Conservation (phyloP, 495 filamentous ascomycete genomes). For the Xylaria longipes region DNA sequence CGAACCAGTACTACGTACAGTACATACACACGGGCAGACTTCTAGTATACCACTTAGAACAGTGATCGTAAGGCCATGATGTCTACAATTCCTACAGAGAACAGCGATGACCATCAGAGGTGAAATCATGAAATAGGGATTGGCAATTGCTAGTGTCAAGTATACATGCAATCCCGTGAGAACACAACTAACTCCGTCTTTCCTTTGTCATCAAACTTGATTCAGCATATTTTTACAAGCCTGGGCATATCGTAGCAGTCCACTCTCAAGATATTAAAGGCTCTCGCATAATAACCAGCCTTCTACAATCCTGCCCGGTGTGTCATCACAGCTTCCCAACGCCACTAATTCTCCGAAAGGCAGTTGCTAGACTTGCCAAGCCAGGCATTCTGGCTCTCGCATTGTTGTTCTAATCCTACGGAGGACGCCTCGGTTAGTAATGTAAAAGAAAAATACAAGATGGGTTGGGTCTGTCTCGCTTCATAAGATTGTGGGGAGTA, state of each 20-base stretch:
- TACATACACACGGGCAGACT: neutral
- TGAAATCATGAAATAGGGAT: neutral
- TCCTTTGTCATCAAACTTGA: constrained; percentile 11
- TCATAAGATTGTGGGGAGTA: neutral
- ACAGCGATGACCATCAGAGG: neutral
- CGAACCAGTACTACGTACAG: neutral
- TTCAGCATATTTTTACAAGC: constrained; percentile 18
- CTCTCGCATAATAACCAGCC: too few species aligned
- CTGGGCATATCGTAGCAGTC: neutral
- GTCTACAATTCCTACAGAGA: neutral
- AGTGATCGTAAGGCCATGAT: neutral
- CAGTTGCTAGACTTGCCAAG: constrained; percentile 31
- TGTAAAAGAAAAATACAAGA: neutral
- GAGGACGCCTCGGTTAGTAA: constrained; percentile 37
- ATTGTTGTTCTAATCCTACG: constrained; percentile 39
- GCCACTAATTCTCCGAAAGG: constrained; percentile 32
- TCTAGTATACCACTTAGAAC: neutral
- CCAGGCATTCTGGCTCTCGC: constrained; percentile 27
- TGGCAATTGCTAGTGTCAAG: constrained; percentile 26
- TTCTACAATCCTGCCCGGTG: constrained; percentile 1
- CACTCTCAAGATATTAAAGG: neutral
- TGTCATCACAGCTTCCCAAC: neutral
- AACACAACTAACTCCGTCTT: constrained; percentile 15
- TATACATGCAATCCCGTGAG: constrained; percentile 23
- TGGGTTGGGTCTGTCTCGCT: neutral